Conservation (phyloP, 2,329 filamentous ascomycete species). For the Rhinocladiella mackenziei region DNA sequence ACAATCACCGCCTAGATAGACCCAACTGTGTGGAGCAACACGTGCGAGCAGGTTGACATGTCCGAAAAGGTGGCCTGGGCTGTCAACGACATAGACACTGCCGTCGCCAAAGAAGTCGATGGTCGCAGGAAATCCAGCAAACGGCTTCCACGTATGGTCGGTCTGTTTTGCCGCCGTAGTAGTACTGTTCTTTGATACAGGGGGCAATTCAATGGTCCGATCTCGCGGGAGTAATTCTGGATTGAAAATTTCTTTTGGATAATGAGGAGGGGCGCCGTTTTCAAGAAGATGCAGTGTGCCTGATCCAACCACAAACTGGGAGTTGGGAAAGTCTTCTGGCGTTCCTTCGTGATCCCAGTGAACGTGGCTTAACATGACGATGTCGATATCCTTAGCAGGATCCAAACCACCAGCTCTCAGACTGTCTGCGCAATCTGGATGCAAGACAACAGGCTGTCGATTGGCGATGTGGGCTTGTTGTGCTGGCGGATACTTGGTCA, state of each 20-base stretch:
- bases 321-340: slow-evolving; percentile 48
- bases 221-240: slow-evolving; percentile 32
- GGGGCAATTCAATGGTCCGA: slow-evolving; percentile 41
- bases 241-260: slow-evolving; percentile 31
- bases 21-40: slow-evolving; percentile 32
- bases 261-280: slow-evolving; percentile 32
- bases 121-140: slow-evolving; percentile 44
- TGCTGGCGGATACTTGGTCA: slow-evolving; percentile 42
- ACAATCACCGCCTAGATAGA: slow-evolving; percentile 35
- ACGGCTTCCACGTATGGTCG: slow-evolving; percentile 39
- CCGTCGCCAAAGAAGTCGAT: slow-evolving; percentile 44
- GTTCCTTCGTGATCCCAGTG: slow-evolving; percentile 43
- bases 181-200: slow-evolving; percentile 27
- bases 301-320: slow-evolving; percentile 50
- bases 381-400: slow-evolving; percentile 38
- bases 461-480: slow-evolving; percentile 38
- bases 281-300: slow-evolving; percentile 44
- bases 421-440: slow-evolving; percentile 33
- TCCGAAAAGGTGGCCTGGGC: slow-evolving; percentile 34
- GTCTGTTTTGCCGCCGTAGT: slow-evolving; percentile 27
- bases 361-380: slow-evolving; percentile 41
- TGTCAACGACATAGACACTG: slow-evolving; percentile 33
- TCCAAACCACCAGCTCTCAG: slow-evolving; percentile 37
- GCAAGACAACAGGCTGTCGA: slow-evolving; percentile 29
- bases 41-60: slow-evolving; percentile 34